phyloP scores from a whole-genome alignment of 2,329 filamentous ascomycete genomes.

The Phaeosphaeriaceae sp. region DNA sequence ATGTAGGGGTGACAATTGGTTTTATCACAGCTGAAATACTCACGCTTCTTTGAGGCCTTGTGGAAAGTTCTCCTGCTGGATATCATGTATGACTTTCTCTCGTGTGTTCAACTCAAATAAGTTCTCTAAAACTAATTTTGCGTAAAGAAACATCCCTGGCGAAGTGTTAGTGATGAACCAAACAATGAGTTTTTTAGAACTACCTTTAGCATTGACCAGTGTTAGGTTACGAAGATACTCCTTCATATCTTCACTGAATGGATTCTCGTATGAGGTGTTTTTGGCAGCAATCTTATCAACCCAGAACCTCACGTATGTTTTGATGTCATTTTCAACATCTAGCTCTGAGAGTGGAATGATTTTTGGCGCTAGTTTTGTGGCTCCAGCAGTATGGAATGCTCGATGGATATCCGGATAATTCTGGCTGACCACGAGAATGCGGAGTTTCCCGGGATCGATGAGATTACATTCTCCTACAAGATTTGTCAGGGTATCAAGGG shows the following conservation, averaged over 20 bases:
- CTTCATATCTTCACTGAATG: conserved; percentile 21
- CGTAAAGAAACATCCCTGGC: conserved; percentile 38
- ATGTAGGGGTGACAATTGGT: too few species aligned
- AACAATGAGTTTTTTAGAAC: not conserved
- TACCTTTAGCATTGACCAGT: conserved; percentile 29
- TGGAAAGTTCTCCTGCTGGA: conserved; percentile 23
- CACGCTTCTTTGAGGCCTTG: conserved; percentile 28
- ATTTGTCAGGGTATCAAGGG: conserved; percentile 19
- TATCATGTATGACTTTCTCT: conserved; percentile 18
- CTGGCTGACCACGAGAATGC: conserved; percentile 35
- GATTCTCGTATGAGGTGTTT: conserved; percentile 3
- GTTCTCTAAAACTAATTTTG: conserved; percentile 33
- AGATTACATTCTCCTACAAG: conserved; percentile 19
- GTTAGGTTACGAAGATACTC: conserved; percentile 30
- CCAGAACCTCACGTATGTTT: conserved; percentile 18
- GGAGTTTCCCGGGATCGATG: conserved; percentile 23
- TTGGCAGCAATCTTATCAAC: conserved; percentile 21
- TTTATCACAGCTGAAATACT: conserved; percentile 1
- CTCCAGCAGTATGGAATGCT: conserved; percentile 9
- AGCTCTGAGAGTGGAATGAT: conserved; percentile 17
- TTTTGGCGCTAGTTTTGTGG: conserved; percentile 11
- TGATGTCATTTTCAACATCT: conserved; percentile 29
- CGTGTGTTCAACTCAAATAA: conserved; percentile 20
- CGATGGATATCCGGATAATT: conserved; percentile 28
- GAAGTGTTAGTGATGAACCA: not conserved